These are phyloP conservation scores for Globisporangium orthogonon DNA, from an alignment of 352 stramenopile genomes.

Conservation along the genomic window DNA sequence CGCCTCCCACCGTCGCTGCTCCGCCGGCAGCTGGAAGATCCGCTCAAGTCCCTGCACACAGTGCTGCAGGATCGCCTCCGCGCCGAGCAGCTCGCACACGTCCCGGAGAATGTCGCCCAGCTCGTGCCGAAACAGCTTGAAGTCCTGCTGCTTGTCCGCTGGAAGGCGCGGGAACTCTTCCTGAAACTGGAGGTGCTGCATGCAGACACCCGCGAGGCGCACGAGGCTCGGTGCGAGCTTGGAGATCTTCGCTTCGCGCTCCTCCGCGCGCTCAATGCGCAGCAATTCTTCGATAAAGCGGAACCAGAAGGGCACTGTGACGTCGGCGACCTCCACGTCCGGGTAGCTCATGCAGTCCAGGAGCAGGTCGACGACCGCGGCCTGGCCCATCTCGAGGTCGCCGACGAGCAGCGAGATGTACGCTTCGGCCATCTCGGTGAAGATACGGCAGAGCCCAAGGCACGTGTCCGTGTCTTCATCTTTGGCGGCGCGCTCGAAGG, in stretches of 20 bases:
- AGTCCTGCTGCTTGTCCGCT: slow-evolving; percentile 71
- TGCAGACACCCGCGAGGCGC: slow-evolving; percentile 58
- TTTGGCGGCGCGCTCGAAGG: slow-evolving; percentile 41
- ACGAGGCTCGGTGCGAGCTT: slow-evolving; percentile 51
- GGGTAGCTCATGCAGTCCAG: slow-evolving; percentile 83
- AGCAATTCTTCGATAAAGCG: slow-evolving; percentile 48
- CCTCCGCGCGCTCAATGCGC: slow-evolving; percentile 6
- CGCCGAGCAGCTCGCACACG: slow-evolving; percentile 66
- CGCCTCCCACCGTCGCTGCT: slow-evolving; percentile 58
- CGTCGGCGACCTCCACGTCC: slow-evolving; percentile 72
- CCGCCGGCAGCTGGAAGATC: slow-evolving; percentile 46
- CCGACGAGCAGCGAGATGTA: slow-evolving; percentile 79
- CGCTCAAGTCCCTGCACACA: slow-evolving; percentile 68
- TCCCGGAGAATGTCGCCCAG: slow-evolving; percentile 78
- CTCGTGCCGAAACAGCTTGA: slow-evolving; percentile 75
- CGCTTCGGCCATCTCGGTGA: slow-evolving; percentile 87
- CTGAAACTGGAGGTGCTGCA: slow-evolving; percentile 78
- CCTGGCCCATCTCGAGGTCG: slow-evolving; percentile 47
- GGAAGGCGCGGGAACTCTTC: slow-evolving; percentile 59
- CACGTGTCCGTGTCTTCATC: slow-evolving; percentile 74
- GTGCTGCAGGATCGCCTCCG: slow-evolving; percentile 64
- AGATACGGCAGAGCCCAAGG: slow-evolving; percentile 79
- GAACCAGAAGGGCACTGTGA: slow-evolving; percentile 86
- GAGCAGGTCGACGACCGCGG: slow-evolving; percentile 73
- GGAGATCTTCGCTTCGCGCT: slow-evolving; percentile 16